These are phyloP conservation scores for Nicotiana obtusifolia DNA, from an alignment of 257 asterid genomes.

Conservation along the genomic window DNA sequence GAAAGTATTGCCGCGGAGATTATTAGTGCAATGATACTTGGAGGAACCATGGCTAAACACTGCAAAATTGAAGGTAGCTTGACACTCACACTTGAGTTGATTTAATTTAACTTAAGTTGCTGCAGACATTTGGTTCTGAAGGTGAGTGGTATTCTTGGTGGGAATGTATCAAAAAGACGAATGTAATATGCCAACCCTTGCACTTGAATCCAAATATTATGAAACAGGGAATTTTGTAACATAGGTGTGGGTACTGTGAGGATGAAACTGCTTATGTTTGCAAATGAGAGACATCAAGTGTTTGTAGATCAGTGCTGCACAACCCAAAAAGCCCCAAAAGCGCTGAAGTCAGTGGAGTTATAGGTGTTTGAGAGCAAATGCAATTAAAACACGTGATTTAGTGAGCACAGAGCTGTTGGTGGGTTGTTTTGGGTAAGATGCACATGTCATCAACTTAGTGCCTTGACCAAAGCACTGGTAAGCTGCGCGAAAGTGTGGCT, in stretches of 20 bases:
- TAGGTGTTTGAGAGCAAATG: not conserved
- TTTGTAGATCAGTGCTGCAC: not conserved
- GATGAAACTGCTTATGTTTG: not conserved
- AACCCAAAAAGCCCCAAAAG: not conserved
- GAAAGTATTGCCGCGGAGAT: constrained; percentile 99
- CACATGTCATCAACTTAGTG: not conserved
- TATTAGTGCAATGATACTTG: constrained; percentile 99
- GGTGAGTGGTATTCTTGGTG: not conserved
- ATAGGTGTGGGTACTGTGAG: not conserved
- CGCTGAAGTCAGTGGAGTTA: not conserved
- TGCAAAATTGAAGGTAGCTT: constrained; percentile 87
- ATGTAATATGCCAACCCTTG: not conserved
- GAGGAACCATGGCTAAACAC: constrained; percentile 94
- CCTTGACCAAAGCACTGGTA: not conserved
- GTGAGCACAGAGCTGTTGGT: constrained; percentile 7
- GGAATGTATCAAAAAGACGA: not conserved
- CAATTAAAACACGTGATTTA: not conserved
- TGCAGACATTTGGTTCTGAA: not conserved
- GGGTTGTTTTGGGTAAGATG: not conserved
- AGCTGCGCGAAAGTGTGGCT: not conserved
- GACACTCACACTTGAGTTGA: not conserved
- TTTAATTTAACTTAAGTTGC: not conserved
- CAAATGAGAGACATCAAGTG: not conserved
- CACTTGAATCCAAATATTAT: constrained; percentile 2
- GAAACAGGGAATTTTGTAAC: not conserved